A percentile compares a stretch with the other conserved stretches of the same genome.
These are phyloP conservation scores for Leptographium lundbergii DNA, from an alignment of 2,329 filamentous ascomycete genomes.

Conservation along the genomic window DNA sequence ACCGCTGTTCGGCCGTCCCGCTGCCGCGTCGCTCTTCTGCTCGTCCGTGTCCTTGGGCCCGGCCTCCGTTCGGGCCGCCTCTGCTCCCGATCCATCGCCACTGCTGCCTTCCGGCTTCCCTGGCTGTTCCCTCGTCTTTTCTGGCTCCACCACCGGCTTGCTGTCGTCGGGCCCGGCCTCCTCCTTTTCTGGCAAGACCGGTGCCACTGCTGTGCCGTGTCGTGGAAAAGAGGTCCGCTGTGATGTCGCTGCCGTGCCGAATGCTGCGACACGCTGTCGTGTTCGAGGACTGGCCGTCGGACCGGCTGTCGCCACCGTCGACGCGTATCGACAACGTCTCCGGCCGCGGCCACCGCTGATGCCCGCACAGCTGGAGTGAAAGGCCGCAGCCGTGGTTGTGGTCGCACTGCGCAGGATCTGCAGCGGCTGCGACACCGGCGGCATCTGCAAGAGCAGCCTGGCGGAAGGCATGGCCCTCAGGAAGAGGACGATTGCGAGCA, in stretches of 20 bases:
- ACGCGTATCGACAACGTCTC: not conserved
- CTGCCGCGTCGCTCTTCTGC: not conserved
- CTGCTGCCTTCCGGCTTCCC: not conserved
- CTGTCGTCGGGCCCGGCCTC: not conserved
- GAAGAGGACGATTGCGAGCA: not conserved
- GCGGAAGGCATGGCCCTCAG: conserved; percentile 5
- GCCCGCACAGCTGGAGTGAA: not conserved
- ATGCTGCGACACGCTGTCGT: conserved; percentile 13
- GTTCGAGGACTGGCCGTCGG: not conserved
- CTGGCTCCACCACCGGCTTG: no score
- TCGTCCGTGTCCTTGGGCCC: not conserved
- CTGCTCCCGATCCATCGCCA: not conserved
- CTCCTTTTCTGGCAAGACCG: conserved; percentile 15
- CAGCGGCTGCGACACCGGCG: conserved; percentile 3
- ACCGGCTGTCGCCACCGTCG: not conserved
- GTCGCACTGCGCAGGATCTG: conserved; percentile 7
- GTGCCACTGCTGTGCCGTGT: conserved; percentile 50
- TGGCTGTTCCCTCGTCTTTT: no score
- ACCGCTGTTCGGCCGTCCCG: no score
- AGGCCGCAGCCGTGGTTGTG: not conserved
- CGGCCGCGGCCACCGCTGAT: not conserved
- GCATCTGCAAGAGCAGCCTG: conserved; percentile 6
- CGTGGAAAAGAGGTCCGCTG: conserved; percentile 35
- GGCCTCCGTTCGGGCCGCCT: not conserved
- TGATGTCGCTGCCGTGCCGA: conserved; percentile 24